These are phyloP conservation scores for Agastache rugosa DNA, from an alignment of 257 asterid species.

Conservation along the genomic window DNA sequence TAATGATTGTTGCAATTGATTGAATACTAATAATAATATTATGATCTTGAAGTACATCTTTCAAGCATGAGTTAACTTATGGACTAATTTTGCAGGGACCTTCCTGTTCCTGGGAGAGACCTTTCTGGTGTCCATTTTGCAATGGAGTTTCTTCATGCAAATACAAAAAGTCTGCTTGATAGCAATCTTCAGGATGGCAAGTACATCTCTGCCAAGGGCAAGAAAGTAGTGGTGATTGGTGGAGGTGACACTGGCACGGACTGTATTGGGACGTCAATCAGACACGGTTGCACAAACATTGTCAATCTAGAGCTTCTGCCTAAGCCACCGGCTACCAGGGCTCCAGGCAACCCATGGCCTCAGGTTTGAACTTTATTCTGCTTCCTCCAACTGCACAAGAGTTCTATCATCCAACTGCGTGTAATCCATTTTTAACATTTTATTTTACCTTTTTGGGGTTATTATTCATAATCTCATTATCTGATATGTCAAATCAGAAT, in stretches of 20 bases:
- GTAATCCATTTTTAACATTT: neutral
- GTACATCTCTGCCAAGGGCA: conserved; percentile 90
- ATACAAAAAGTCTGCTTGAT: conserved; percentile 94
- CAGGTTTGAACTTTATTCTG: conserved; percentile 62
- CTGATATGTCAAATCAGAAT: neutral
- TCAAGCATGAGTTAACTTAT: conserved; percentile 9
- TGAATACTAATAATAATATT: neutral
- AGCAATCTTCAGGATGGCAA: conserved; percentile 88
- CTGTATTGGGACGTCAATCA: conserved; percentile 92
- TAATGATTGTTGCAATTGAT: neutral
- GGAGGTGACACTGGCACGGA: conserved; percentile 99
- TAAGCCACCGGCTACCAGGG: conserved; percentile 90
- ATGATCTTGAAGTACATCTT: neutral
- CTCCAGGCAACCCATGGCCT: conserved; percentile 99
- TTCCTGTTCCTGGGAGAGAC: conserved; percentile 96
- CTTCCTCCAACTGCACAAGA: neutral
- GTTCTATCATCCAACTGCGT: neutral
- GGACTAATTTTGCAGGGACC: conserved; percentile 66
- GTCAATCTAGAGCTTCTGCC: conserved; percentile 94
- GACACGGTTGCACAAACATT: conserved; percentile 86
- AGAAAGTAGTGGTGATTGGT: conserved; percentile 98
- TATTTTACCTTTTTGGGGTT: neutral
- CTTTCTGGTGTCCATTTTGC: conserved; percentile 96
- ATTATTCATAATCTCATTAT: neutral
- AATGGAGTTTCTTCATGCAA: conserved; percentile 97